Base-by-base conservation (phyloP, 2,329 filamentous ascomycete genomes). In the Alternaria sp. region DNA sequence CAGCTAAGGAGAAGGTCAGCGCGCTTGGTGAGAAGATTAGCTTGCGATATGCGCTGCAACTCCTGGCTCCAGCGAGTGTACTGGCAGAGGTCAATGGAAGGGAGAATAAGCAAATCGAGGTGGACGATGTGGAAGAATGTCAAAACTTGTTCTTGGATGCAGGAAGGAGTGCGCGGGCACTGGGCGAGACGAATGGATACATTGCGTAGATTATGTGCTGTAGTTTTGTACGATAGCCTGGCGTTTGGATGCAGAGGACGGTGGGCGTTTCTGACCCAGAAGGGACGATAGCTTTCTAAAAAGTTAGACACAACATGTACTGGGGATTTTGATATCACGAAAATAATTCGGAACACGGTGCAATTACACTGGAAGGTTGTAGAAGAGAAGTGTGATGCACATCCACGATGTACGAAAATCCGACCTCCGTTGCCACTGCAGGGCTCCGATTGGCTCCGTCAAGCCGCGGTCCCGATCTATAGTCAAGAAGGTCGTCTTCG, bases 1-100 rank as follows among this genome's bases (percentile, higher is more conserved):
- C 89, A 20, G 95, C 95, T 26, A 86, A 98, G 61, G 91, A 95
- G 71, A 95, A 92, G 82, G 88, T 99, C 71, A 88, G 93, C 42
- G 88, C 91, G 74, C 90, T 96, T 70, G 95, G 95, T 68, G 92
- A 92, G 73, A 91, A 90, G 70, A 93, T 97, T 75, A 96, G 92
- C 78, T 80, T 99, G 81, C 85, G 95, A 69, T 99, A 99, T 82
- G 94, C 94, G 69, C 83, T 99, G 76, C 95, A 98, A 81, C 82
- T 99, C 69, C 84, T 99, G 70, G 92, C 93, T 26, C 94, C 94
- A 2, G 90, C 93, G 53, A 94, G 91, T 79, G 96, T 98, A 79
- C 86, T 98, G 72, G 93, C 94, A 61, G 90, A 92, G 76, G 92
- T 95, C 16, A 76, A 78, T 32, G 81, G 81, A 14, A 75, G 73